A percentile compares a stretch with the other conserved stretches of the same genome.
These are phyloP conservation scores for Trypanosoma cruzi DNA, from an alignment of 208 protist genomes.

Conservation along the genomic window DNA sequence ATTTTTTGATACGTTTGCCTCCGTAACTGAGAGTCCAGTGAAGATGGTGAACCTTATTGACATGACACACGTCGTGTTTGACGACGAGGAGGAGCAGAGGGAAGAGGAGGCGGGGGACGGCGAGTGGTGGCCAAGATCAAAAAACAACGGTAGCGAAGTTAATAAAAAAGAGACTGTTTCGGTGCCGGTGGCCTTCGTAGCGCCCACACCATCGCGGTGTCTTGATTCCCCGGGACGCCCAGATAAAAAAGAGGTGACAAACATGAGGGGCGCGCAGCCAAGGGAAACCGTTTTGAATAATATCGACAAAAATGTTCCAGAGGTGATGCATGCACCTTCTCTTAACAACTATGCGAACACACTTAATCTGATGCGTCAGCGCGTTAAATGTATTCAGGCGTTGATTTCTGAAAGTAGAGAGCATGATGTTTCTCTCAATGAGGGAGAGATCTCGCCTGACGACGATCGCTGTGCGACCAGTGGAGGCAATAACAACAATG, in stretches of 20 bases:
- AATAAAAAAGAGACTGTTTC: neutral
- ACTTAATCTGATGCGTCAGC: constrained; percentile 49
- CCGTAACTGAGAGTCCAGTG: neutral
- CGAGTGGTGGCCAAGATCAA: neutral
- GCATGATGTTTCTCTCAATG: neutral
- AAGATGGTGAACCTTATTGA: neutral
- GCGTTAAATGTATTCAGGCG: constrained; percentile 50
- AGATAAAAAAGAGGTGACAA: neutral
- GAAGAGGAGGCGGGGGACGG: neutral
- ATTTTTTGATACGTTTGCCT: neutral
- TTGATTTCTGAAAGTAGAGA: constrained; percentile 31
- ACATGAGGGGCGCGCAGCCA: neutral
- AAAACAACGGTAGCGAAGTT: too few relatives aligned
- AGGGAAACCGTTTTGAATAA: neutral
- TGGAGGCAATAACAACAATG: neutral
- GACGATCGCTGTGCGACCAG: neutral
- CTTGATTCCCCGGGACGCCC: neutral
- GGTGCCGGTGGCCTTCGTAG: neutral
- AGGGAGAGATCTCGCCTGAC: neutral
- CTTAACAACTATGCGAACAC: constrained; percentile 8
- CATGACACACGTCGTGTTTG: neutral
- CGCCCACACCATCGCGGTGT: neutral
- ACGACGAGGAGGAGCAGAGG: neutral
- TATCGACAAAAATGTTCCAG: neutral
- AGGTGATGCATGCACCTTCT: neutral